phyloP scores from a whole-genome alignment of 306 rosid genomes.

The Casuarina cunninghamiana region DNA sequence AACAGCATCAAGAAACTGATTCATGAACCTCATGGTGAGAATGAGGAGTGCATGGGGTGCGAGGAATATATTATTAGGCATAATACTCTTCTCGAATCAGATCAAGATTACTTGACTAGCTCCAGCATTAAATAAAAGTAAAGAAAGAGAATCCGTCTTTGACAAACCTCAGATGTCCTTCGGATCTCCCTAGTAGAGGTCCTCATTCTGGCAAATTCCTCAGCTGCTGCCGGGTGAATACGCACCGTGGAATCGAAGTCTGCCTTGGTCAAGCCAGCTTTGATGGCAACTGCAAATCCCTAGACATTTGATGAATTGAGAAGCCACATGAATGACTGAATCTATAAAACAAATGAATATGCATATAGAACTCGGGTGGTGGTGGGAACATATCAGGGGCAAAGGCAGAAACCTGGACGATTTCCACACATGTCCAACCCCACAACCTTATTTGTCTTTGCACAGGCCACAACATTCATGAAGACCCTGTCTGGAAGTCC shows the following conservation, averaged over 20 bases:
- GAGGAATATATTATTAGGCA: not conserved
- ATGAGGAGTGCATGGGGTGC: not conserved
- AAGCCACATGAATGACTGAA: constrained; percentile 21
- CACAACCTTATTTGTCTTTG: constrained; percentile 68
- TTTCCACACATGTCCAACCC: constrained; percentile 97
- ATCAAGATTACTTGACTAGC: not conserved
- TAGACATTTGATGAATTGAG: constrained; percentile 33
- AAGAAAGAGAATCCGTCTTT: constrained; percentile 3
- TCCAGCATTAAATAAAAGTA: constrained; percentile 4
- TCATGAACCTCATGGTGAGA: not conserved
- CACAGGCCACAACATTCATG: constrained; percentile 86
- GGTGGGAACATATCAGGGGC: not conserved
- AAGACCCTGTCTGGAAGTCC: constrained; percentile 89
- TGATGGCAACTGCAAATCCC: constrained; percentile 96
- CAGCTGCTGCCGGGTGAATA: constrained; percentile 92
- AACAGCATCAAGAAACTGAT: constrained; percentile 5
- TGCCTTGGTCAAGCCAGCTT: constrained; percentile 91
- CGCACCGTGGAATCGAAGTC: constrained; percentile 93
- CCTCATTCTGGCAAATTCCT: constrained; percentile 95
- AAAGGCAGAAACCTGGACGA: constrained; percentile 68
- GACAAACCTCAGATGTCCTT: constrained; percentile 63
- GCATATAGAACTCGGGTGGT: constrained; percentile 4
- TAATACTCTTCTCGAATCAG: not conserved
- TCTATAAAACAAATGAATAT: constrained; percentile 9
- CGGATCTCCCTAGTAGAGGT: constrained; percentile 77